Evolutionary conservation across 345 rosid species (phyloP).

Genomic region (Kernera saxatilis): DNA sequence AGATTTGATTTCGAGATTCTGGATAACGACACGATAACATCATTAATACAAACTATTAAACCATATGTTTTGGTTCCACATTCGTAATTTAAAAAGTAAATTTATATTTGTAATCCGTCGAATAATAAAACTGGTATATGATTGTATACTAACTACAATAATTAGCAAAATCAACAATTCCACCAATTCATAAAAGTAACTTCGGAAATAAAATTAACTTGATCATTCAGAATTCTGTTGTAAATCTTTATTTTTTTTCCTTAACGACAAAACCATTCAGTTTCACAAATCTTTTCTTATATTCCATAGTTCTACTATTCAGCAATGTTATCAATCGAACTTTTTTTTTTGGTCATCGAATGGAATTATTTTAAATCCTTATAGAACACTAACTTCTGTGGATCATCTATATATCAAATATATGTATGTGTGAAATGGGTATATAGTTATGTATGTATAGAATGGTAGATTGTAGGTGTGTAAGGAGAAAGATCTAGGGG

Average conservation of each 20-base stretch:
- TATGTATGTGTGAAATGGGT: neutral
- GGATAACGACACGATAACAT: no score
- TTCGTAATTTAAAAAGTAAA: no score
- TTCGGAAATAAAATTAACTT: neutral
- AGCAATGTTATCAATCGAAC: neutral
- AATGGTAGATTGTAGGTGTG: slow-evolving; percentile 26
- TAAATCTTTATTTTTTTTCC: no score
- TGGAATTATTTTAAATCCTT: neutral
- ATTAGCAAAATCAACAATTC: neutral
- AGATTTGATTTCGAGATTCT: no score
- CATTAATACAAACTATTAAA: no score
- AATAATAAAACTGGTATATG: neutral
- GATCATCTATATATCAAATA: neutral
- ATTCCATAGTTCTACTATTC: neutral
- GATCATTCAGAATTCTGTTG: neutral
- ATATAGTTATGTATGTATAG: slow-evolving; percentile 7
- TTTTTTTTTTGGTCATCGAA: neutral
- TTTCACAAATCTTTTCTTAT: neutral
- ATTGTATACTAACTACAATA: neutral
- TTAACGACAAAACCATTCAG: no score
- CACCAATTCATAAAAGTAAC: neutral
- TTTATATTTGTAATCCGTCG: neutral
- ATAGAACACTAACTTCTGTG: neutral
- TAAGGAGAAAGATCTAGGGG: slow-evolving; percentile 34
- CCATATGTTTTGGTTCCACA: no score